Evolutionary conservation across 2,329 filamentous ascomycete species (phyloP).

Genomic region (Fusarium foetens): DNA sequence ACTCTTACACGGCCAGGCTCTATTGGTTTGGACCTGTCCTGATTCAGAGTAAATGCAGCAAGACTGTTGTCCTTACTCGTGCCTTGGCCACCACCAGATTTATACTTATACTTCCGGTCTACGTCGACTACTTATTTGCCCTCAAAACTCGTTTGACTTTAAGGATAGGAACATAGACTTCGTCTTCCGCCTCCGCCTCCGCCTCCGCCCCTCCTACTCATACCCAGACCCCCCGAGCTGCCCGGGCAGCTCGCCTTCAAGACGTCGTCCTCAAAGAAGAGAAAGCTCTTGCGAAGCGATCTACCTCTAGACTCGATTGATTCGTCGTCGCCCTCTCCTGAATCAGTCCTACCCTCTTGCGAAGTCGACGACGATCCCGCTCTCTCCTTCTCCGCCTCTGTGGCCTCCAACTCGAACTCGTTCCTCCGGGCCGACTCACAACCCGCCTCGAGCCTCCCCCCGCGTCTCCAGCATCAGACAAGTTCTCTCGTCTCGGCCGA

Average conservation of each 20-base stretch:
- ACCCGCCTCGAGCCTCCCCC: slow-evolving; percentile 62
- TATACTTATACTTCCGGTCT: background rate
- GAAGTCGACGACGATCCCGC: slow-evolving; percentile 61
- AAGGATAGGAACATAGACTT: slow-evolving; percentile 15
- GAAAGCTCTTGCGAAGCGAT: slow-evolving; percentile 68
- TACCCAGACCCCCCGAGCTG: slow-evolving; percentile 60
- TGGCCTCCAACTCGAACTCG: slow-evolving; percentile 52
- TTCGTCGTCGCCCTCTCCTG: slow-evolving; percentile 53
- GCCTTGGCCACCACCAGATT: slow-evolving; percentile 22
- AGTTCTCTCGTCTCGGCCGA: slow-evolving; percentile 58
- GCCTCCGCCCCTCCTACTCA: slow-evolving; percentile 20
- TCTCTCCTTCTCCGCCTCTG: slow-evolving; percentile 61
- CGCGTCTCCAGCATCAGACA: slow-evolving; percentile 60
- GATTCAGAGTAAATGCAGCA: slow-evolving; percentile 31
- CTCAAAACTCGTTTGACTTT: slow-evolving; percentile 5
- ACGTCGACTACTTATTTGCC: background rate
- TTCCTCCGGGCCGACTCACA: slow-evolving; percentile 56
- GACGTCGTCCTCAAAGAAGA: slow-evolving; percentile 80
- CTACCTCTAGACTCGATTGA: slow-evolving; percentile 50
- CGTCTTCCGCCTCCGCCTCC: slow-evolving; percentile 28
- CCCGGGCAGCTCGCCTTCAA: slow-evolving; percentile 74
- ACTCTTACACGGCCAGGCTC: slow-evolving; percentile 18
- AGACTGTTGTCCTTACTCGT: slow-evolving; percentile 32
- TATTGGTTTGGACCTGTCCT: slow-evolving; percentile 19
- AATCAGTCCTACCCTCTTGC: slow-evolving; percentile 63